Percentiles rank a stretch among this genome's conserved stretches.
Evolutionary conservation across 164 flowering plant genomes (phyloP).

Genomic region (Chimonanthus praecox): DNA sequence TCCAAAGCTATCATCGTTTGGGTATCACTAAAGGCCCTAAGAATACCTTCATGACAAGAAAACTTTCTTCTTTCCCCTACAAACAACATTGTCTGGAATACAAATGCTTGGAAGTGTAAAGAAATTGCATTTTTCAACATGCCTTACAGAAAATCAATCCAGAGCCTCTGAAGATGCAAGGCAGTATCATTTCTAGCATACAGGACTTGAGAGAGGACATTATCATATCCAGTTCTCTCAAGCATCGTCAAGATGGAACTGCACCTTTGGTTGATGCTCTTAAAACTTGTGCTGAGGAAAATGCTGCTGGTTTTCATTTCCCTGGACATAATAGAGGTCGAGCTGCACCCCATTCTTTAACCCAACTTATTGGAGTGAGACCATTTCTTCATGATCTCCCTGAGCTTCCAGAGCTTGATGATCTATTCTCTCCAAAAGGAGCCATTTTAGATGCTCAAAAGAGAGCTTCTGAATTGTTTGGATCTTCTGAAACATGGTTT

Average conservation of each 20-base stretch:
- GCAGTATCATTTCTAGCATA: neutral
- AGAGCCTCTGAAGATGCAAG: neutral
- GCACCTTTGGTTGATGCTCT: slow-evolving; percentile 66
- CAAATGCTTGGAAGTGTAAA: slow-evolving; percentile 7
- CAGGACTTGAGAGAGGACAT: neutral
- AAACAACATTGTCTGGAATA: neutral
- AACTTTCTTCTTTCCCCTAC: no score
- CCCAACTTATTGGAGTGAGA: slow-evolving; percentile 32
- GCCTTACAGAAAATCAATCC: slow-evolving; percentile 8
- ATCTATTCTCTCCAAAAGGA: slow-evolving; percentile 45
- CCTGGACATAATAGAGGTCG: slow-evolving; percentile 85
- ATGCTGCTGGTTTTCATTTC: slow-evolving; percentile 69
- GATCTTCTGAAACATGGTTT: slow-evolving; percentile 57
- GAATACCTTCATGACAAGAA: no score
- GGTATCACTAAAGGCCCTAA: no score
- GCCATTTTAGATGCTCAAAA: slow-evolving; percentile 44
- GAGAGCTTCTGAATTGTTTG: slow-evolving; percentile 40
- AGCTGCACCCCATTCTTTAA: slow-evolving; percentile 48
- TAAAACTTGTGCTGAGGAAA: slow-evolving; percentile 46
- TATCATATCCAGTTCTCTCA: neutral
- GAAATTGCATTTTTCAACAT: slow-evolving; percentile 6
- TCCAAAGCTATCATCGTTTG: no score
- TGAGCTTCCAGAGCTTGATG: slow-evolving; percentile 49
- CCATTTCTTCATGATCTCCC: slow-evolving; percentile 47
- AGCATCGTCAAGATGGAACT: neutral